These are phyloP conservation scores for Ogataea pini DNA, from an alignment of 805 yeast genomes.

Conservation along the genomic window DNA sequence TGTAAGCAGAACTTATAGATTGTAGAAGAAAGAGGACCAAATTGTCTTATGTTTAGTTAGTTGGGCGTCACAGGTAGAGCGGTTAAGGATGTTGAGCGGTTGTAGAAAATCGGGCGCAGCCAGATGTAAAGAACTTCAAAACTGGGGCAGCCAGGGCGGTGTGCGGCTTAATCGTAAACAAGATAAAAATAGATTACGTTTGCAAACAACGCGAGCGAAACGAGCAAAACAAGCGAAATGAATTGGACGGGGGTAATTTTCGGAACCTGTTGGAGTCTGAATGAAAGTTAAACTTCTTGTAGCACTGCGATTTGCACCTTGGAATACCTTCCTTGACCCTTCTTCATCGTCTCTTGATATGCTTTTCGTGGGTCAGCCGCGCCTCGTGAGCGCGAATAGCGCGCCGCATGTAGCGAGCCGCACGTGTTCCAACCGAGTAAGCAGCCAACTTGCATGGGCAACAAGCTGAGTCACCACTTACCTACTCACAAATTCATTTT, in stretches of 20 bases:
- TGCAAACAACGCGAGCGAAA: too few relatives aligned
- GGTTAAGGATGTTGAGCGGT: background rate
- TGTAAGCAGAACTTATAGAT: background rate
- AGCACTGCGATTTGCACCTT: too few relatives aligned
- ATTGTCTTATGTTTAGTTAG: background rate
- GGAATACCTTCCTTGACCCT: too few relatives aligned
- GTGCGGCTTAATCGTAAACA: background rate
- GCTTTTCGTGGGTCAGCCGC: too few relatives aligned
- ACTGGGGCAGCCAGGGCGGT: slow-evolving; percentile 2
- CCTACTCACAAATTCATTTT: background rate
- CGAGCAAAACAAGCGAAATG: too few relatives aligned
- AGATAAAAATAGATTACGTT: background rate
- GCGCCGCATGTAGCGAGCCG: too few relatives aligned
- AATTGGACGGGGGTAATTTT: too few relatives aligned
- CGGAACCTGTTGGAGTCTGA: too few relatives aligned
- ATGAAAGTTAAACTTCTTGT: too few relatives aligned
- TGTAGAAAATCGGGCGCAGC: background rate
- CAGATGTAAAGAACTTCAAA: background rate
- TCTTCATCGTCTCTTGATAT: too few relatives aligned
- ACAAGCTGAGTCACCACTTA: background rate
- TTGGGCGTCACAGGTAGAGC: background rate
- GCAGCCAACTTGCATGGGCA: background rate
- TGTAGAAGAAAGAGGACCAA: background rate
- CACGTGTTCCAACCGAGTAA: too few relatives aligned
- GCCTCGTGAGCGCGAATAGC: background rate